Evolutionary conservation across 208 protist genomes (phyloP).

Genomic region (Wallacemonas rigidus): DNA sequence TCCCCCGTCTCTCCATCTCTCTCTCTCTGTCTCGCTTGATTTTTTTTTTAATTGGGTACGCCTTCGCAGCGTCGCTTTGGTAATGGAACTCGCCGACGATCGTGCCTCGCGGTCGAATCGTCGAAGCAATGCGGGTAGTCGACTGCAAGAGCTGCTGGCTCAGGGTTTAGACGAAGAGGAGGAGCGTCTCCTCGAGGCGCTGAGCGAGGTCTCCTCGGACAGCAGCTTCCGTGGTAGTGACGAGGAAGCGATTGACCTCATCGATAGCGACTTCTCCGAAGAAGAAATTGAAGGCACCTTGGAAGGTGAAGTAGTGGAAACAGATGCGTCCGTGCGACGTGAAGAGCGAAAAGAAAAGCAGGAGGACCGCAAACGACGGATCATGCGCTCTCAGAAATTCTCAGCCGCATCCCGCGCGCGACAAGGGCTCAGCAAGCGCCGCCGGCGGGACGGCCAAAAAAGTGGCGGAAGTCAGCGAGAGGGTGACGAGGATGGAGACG

Average conservation of each 20-base stretch:
- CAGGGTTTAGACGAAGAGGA: conserved; percentile 73
- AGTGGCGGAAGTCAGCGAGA: not conserved
- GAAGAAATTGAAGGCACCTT: conserved; percentile 50
- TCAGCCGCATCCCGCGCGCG: not conserved
- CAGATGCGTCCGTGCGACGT: conserved; percentile 52
- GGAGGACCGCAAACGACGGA: conserved; percentile 25
- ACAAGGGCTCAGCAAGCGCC: not conserved
- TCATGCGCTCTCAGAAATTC: conserved; percentile 36
- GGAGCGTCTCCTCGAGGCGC: conserved; percentile 47
- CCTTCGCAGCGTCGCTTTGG: not conserved
- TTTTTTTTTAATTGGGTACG: conserved; percentile 1
- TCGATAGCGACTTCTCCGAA: conserved; percentile 82
- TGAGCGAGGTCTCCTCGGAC: conserved; percentile 55
- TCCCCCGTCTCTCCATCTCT: not conserved
- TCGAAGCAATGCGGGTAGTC: conserved; percentile 68
- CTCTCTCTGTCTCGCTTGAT: conserved; percentile 5
- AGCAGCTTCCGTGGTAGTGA: conserved; percentile 66
- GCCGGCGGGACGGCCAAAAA: no score
- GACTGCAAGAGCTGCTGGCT: conserved; percentile 62
- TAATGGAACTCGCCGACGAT: conserved; percentile 49
- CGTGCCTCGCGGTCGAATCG: conserved; percentile 32
- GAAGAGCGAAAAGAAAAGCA: conserved; percentile 50
- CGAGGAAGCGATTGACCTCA: conserved; percentile 58
- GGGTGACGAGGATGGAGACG: conserved; percentile 4
- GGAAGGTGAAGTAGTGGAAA: conserved; percentile 37